Base-by-base conservation (phyloP, 805 yeast genomes). In the fission yeast (Schizosaccharomyces pombe) region DNA sequence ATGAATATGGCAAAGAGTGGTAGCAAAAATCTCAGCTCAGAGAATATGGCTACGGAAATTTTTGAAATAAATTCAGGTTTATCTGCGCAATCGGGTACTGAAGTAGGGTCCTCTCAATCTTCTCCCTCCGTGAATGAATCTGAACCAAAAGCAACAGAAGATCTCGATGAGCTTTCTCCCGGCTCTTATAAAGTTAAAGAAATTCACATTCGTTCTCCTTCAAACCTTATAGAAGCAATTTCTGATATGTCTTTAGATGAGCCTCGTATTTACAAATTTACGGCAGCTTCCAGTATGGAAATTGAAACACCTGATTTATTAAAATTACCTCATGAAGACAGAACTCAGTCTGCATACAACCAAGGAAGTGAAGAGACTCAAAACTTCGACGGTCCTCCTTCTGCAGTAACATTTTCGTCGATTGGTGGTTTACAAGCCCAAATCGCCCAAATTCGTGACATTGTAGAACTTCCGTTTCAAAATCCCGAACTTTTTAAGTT, bases 361-460 rank as follows among this genome's bases (percentile, higher is more conserved):
- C n/a, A n/a, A n/a, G n/a, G n/a, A n/a, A n/a, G n/a, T n/a, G n/a
- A n/a, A n/a, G n/a, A 2, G 4, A 22, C 49, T 43, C 49, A 2
- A n/a, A 43, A 6, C 14, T 29, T 14, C 9, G 30, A 24, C 14
- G 30, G 14, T 19, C 3, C 28, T 2, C 14, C 49, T 4, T 22
- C 30, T 22, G 2, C 30, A 24, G 54, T 60, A 24, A 62, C 66
- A 32, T 85, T 78, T 57, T 62, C 70, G 2, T 69, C 72, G 22
- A 77, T 91, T 4, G 98, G 97, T 16, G 99, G 97, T 0, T 70
- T 91, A 24, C 59, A 68, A 0, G 70, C 72, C 51, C 85, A 85
- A 59, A 77, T 87, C 19, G 69, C 71, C 4, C 62, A 72, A 2
- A 67, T 91, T 24, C 72, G 78, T 54, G 72, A 81, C 5, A 77